Base-by-base conservation (phyloP, 1,284 basidiomycete species). In the Salmacisia buchloeana region DNA sequence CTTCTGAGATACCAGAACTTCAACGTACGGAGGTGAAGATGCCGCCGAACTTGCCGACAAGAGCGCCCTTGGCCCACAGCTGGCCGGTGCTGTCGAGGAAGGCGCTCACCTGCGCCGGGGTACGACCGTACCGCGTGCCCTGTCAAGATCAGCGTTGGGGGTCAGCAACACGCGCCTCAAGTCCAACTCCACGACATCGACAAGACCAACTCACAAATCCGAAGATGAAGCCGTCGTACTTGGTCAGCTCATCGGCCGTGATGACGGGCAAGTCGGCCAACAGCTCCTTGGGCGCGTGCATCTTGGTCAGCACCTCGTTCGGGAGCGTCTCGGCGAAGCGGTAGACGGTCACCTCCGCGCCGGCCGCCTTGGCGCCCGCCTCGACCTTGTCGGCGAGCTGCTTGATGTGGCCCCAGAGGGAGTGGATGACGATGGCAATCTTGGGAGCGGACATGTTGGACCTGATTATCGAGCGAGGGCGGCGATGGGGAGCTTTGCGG, bases 301-400 rank as follows among this genome's bases (percentile, higher is more conserved):
- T 86, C 82, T 87, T 86, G 66, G 79, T 80, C 63, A 94, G 84
- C 65, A 96, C 82, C 29, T 91, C 89, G n/a, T 86, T 81, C 2
- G 88, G 79, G 62, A 94, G 87, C 7, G 91, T 96, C 83, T 97
- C 93, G 62, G 87, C 82, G 73, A 94, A 86, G 80, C 87, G 88
- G 45, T 71, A 90, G 71, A 91, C 88, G 58, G 85, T 86, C 33
- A 84, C 87, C 10, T 80, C 81, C 39, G 90, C 92, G 46, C 91
- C 92, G 31, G 88, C 85, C 9, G 81, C 76, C 77, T 86, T 85
- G 71, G 90, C 81, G 67, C 91, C 92, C 35, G 80, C 82, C 82
- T 89, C 89, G 72, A 89, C 85, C 61, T 86, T 81, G 81, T 93
- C 89, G 60, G 91, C 90, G 80, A 96, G 88, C 87, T 80, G 70